Evolutionary conservation across 768 basidiomycete genomes (phyloP).

Genomic region (Zangia roseola): DNA sequence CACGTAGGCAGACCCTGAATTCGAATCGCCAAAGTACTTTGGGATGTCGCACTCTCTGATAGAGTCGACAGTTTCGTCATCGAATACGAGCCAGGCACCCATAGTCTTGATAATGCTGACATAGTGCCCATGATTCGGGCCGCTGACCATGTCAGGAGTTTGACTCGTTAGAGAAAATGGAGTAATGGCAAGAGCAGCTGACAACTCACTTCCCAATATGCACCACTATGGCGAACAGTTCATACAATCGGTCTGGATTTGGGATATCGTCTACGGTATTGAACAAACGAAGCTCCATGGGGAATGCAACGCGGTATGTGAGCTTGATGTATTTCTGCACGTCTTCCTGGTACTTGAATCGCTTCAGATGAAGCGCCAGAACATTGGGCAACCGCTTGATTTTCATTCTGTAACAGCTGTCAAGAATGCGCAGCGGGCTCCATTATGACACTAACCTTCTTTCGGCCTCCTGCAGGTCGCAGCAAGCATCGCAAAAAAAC

Average conservation of each 20-base stretch:
- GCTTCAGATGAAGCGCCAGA: conserved; percentile 92
- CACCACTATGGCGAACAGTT: conserved; percentile 96
- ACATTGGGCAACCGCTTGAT: conserved; percentile 96
- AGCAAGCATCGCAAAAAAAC: conserved; percentile 97
- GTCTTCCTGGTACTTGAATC: conserved; percentile 98
- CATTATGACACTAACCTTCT: conserved; percentile 61
- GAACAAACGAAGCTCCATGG: conserved; percentile 90
- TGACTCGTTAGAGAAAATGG: conserved; percentile 11
- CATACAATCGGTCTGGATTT: conserved; percentile 90
- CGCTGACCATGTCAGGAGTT: conserved; percentile 46
- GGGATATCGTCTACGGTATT: conserved; percentile 94
- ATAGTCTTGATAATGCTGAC: conserved; percentile 89
- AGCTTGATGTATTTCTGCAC: conserved; percentile 90
- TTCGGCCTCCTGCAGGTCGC: conserved; percentile 96
- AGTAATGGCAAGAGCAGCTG: conserved; percentile 9
- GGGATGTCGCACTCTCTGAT: conserved; percentile 89
- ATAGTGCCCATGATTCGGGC: conserved; percentile 99
- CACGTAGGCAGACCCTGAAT: conserved; percentile 89
- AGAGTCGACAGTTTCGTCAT: conserved; percentile 89
- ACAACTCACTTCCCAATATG: conserved; percentile 94
- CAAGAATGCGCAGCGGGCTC: conserved; percentile 5
- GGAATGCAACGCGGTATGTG: conserved; percentile 95
- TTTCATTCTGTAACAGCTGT: conserved; percentile 74
- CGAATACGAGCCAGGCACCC: conserved; percentile 88
- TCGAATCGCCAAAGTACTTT: conserved; percentile 92